These are phyloP conservation scores for Hortiboletus flavorubellus DNA, from an alignment of 768 basidiomycete species.

Conservation along the genomic window DNA sequence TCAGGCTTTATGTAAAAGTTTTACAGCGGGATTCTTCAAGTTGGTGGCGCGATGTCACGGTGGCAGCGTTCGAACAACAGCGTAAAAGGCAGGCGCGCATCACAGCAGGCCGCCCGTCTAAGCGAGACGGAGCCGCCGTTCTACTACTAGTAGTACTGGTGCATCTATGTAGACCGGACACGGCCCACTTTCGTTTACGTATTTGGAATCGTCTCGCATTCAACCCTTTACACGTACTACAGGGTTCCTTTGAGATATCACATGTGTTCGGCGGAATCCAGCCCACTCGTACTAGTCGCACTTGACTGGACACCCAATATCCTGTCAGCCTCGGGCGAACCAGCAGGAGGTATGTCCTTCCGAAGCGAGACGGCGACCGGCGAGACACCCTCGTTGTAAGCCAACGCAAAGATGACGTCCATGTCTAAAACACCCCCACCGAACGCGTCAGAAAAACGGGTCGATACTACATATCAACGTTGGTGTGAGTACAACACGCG, in stretches of 20 bases:
- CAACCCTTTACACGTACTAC: not conserved
- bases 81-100: too few species aligned
- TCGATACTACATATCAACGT: too few species aligned
- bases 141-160: too few species aligned
- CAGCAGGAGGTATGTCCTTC: slow-evolving; percentile 43
- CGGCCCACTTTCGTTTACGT: too few species aligned
- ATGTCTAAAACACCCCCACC: slow-evolving; percentile 29
- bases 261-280: slow-evolving; percentile 1
- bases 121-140: too few species aligned
- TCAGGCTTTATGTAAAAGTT: too few species aligned
- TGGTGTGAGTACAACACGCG: not conserved
- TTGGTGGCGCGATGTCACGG: too few species aligned
- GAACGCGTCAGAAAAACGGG: not conserved
- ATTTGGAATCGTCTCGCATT: too few species aligned
- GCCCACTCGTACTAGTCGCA: not conserved
- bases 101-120: too few species aligned
- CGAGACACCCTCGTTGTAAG: slow-evolving; percentile 42
- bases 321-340: slow-evolving; percentile 42
- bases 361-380: slow-evolving; percentile 43
- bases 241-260: not conserved
- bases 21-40: too few species aligned
- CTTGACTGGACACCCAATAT: slow-evolving; percentile 36
- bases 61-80: too few species aligned
- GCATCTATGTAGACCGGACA: too few species aligned
- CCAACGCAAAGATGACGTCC: slow-evolving; percentile 47